Conservation (phyloP, 1,284 basidiomycete genomes). For the Vanrija pseudolonga region DNA sequence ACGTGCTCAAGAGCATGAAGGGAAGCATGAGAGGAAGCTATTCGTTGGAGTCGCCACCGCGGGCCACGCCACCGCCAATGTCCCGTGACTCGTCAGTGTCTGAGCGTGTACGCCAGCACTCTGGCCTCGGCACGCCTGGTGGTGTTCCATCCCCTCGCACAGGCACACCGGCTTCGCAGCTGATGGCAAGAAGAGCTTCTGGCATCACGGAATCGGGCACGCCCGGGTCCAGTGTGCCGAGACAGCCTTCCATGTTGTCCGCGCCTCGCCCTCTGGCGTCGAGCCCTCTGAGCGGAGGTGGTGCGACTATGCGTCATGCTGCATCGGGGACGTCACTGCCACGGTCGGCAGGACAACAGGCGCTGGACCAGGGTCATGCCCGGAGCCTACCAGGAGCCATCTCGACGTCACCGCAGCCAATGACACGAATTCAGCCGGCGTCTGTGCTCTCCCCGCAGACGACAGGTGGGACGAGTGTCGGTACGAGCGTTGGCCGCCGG, state of each 20-base stretch:
- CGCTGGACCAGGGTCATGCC: no score
- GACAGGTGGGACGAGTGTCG: conserved; percentile 20
- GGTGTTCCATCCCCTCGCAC: neutral
- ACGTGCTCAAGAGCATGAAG: conserved; percentile 41
- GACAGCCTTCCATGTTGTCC: no score
- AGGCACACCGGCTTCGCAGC: no score
- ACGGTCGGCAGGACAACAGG: neutral
- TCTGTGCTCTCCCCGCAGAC: conserved; percentile 32
- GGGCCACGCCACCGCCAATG: neutral
- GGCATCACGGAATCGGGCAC: no score
- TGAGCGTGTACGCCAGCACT: no score
- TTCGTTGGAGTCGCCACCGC: no score
- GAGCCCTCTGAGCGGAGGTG: no score
- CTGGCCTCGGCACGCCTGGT: neutral
- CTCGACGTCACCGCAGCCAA: neutral
- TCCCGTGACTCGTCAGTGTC: no score
- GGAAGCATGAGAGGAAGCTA: conserved; percentile 25
- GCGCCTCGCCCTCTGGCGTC: no score
- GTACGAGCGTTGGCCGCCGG: conserved; percentile 15
- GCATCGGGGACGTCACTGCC: neutral
- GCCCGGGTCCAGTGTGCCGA: no score
- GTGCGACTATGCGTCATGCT: neutral
- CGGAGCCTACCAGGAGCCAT: neutral
- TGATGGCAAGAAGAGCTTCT: no score
- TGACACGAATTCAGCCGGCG: neutral